Evolutionary conservation across 805 yeast genomes (phyloP).

Genomic region (Ogataea wickerhamii): DNA sequence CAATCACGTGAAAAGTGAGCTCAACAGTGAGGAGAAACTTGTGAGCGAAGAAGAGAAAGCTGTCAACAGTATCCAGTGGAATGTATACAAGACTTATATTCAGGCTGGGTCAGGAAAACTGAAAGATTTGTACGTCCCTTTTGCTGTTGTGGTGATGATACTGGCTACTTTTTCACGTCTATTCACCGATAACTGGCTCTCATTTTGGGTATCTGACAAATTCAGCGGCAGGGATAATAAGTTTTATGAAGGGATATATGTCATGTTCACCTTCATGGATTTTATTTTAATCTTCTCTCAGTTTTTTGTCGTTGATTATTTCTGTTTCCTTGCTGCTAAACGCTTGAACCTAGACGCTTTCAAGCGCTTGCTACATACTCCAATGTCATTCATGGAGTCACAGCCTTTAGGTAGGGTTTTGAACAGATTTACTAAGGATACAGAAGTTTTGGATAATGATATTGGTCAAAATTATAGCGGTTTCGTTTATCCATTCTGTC

Average conservation of each 20-base stretch:
- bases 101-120: conserved; percentile 56
- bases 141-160: conserved; percentile 16
- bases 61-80: conserved; percentile 37
- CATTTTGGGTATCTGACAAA: conserved; percentile 67
- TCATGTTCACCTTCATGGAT: conserved; percentile 48
- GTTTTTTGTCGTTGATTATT: conserved; percentile 45
- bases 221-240: conserved; percentile 43
- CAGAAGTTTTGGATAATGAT: conserved; percentile 79
- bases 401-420: conserved; percentile 84
- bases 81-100: conserved; percentile 49
- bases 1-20: conserved; percentile 21
- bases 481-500: conserved; percentile 48
- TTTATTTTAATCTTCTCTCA: conserved; percentile 45
- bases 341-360: conserved; percentile 60
- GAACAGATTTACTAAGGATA: conserved; percentile 83
- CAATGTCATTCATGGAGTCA: conserved; percentile 79
- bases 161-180: conserved; percentile 48
- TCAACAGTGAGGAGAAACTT: conserved; percentile 28
- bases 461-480: conserved; percentile 67
- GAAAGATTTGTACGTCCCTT: conserved; percentile 28
- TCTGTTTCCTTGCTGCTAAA: conserved; percentile 52
- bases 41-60: conserved; percentile 30
- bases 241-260: conserved; percentile 71
- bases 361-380: conserved; percentile 61
- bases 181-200: conserved; percentile 71